These are phyloP conservation scores for Tubosaeta sp. DNA, from an alignment of 768 basidiomycete species.

Conservation along the genomic window DNA sequence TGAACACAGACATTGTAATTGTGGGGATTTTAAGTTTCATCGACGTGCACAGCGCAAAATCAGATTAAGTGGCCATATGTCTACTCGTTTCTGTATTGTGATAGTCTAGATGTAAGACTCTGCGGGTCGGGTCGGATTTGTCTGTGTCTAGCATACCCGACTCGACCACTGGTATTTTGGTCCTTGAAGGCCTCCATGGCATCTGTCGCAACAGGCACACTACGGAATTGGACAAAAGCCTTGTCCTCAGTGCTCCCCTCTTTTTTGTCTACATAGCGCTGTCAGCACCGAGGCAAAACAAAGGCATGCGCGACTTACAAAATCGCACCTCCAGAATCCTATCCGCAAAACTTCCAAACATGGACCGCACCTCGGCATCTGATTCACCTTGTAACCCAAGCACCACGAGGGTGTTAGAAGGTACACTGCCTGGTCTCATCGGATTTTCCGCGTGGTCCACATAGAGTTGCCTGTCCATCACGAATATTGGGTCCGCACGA, in stretches of 20 bases:
- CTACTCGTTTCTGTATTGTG: conserved; percentile 8
- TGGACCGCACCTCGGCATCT: conserved; percentile 23
- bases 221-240: conserved; percentile 54
- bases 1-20: too few relatives aligned
- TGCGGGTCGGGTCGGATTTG: background rate
- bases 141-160: conserved; percentile 20
- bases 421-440: conserved; percentile 8
- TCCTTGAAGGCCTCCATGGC: conserved; percentile 41
- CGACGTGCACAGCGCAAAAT: background rate
- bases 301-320: conserved; percentile 12
- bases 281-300: background rate
- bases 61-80: background rate
- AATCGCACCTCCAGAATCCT: conserved; percentile 29
- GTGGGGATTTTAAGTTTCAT: background rate
- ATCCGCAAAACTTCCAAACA: conserved; percentile 21
- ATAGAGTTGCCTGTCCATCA: conserved; percentile 43
- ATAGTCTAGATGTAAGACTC: conserved; percentile 20
- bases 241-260: conserved; percentile 30
- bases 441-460: conserved; percentile 36
- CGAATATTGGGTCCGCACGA: conserved; percentile 43
- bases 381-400: conserved; percentile 18
- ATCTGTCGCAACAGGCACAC: conserved; percentile 41
- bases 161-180: conserved; percentile 1
- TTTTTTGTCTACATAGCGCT: conserved; percentile 32
- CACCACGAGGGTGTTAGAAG: conserved; percentile 32